Base-by-base conservation (phyloP, 179 eudicot species). In the Spinacia oleracea region DNA sequence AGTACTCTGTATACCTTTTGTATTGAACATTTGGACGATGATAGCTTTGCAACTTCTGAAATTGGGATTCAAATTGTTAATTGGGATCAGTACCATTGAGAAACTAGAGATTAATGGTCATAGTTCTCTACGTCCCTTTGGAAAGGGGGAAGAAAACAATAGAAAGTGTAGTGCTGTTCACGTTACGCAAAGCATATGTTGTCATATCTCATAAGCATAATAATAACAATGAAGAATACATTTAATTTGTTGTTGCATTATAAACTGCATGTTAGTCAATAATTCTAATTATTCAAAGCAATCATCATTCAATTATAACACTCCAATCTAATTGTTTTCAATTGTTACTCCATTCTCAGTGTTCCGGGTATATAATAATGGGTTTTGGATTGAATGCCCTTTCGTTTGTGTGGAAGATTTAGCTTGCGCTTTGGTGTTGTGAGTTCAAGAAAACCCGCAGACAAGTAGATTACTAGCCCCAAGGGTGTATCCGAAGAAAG, bases 171-270 rank as follows among this genome's bases (percentile, higher is more conserved):
- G 74, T 70, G 74, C 38, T 70, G 53, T 70, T 70, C 56, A 70
- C 74, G 74, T 70, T 70, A 70, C 58, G 74, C 74, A 70, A 70
- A 46, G 55, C 34, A 70, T 23, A n/a, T n/a, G n/a, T n/a, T n/a
- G n/a, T n/a, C n/a, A 43, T 70, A 12, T 27, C 45, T 23, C 38
- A 70, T 45, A 66, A 34, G 25, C 42, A 18, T 2, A 21, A 34
- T 16, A n/a, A n/a, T n/a, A n/a, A n/a, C n/a, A 3, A 34, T 32
- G 21, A 15, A 7, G 12, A 66, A 45, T n/a, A 66, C 40, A 66
- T 16, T 16, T 15, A n/a, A 35, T 0, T 6, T 34, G 35, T 66
- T 8, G 9, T 10, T 66, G 48, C 46, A 21, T 66, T 66, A 66
- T 66, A 34, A 56, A 55, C 5, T 55, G n/a, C 59, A 55, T 55